Base-by-base conservation (phyloP, 2,329 filamentous ascomycete genomes). In the Penicillium sp. region DNA sequence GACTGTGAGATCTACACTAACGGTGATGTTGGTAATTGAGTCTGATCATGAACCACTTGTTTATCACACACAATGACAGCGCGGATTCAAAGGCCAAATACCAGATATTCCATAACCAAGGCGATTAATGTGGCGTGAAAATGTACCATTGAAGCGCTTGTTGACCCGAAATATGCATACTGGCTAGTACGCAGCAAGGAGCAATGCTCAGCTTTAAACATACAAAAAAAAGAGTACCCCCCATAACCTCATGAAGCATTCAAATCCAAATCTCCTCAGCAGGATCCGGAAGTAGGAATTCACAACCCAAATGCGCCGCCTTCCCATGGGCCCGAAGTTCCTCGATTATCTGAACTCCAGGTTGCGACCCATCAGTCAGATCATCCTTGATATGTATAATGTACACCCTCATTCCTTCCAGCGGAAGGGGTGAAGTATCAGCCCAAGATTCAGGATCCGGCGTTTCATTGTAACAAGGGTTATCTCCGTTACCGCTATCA, bases 381-480 rank as follows among this genome's bases (percentile, higher is more conserved):
- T 80, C 86, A 57, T 97, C 92, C 68, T 99, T 99, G 63, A 97
- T 81, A 65, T 99, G 93, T 31, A 97, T 97, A 47, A 97, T 82
- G 41, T 96, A 84, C 1, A 99, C 76, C 55, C 83, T 87, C 25
- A 97, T 66, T 0, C 89, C 90, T 44, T 77, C 75, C 4, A 99
- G 75, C 6, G 84, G 83, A 41, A 63, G 64, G 50, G 58, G 58
- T 34, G 38, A 62, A 52, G 48, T 50, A 28, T 56, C 45, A 36
- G 49, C 50, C 57, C 56, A 59, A 28, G 27, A 46, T 31, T 44
- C 47, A 29, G 52, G 40, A 38, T n/a, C 64, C 34, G 2, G 63
- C 54, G 9, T 41, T n/a, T 34, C 45, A n/a, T n/a, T n/a, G n/a
- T n/a, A 11, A 53, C 2, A 9, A 2, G 42, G 41, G 19, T 51